Conservation (phyloP, 805 yeast species). For the Lachancea nothofagi region DNA sequence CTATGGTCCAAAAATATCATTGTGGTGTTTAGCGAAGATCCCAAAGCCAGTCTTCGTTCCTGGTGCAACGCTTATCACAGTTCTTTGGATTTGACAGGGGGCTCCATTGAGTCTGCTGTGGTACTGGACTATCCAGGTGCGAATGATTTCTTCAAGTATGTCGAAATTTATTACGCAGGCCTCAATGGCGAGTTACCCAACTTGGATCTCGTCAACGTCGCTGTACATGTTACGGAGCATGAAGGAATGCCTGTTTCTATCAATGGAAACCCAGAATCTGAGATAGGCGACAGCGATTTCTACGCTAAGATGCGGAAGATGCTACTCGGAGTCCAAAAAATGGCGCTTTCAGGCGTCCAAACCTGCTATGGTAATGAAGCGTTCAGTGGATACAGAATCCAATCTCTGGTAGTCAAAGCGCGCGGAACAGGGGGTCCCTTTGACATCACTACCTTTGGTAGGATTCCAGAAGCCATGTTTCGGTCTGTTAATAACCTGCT, state of each 20-base stretch:
- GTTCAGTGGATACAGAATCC: conserved; percentile 94
- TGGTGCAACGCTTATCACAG: conserved; percentile 97
- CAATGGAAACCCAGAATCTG: conserved; percentile 49
- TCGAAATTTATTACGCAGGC: conserved; percentile 79
- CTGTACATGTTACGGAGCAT: conserved; percentile 63
- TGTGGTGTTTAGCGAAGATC: conserved; percentile 73
- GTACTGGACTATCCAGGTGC: conserved; percentile 70
- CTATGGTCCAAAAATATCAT: conserved; percentile 95
- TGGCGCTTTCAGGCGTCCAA: conserved; percentile 66
- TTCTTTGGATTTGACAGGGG: conserved; percentile 79
- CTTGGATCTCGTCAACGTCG: conserved; percentile 80
- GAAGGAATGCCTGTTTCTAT: conserved; percentile 69
- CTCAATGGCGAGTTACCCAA: conserved; percentile 95
- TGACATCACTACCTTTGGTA: conserved; percentile 88
- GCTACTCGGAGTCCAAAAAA: conserved; percentile 57
- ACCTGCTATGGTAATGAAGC: conserved; percentile 74
- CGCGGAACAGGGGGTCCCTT: conserved; percentile 48
- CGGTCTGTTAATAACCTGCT: conserved; percentile 86
- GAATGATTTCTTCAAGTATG: conserved; percentile 61
- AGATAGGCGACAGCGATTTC: conserved; percentile 39
- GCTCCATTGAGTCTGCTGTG: conserved; percentile 86
- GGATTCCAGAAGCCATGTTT: conserved; percentile 80
- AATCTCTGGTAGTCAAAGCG: conserved; percentile 77
- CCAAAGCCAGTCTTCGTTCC: conserved; percentile 58
- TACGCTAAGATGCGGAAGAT: conserved; percentile 57